A percentile compares a stretch with the other conserved stretches of the same genome.
Evolutionary conservation across 176 grass and related monocot species (phyloP).

Genomic region (Triticum dicoccoides): DNA sequence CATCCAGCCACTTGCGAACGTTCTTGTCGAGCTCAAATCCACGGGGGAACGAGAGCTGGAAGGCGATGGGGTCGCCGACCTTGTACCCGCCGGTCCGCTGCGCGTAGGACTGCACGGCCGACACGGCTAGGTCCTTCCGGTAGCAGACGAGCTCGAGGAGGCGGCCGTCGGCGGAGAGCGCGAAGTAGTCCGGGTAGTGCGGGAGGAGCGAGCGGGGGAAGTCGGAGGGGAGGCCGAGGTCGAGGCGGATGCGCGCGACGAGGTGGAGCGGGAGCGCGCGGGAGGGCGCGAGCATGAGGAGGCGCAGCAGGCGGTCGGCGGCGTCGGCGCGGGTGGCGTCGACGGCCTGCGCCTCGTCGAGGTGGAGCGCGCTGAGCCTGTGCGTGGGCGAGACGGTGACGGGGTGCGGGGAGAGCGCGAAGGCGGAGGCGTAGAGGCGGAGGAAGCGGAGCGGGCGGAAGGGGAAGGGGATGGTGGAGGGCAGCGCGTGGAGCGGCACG

Average conservation of each 20-base stretch:
- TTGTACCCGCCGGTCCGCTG: constrained; percentile 70
- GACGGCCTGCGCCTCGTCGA: constrained; percentile 45
- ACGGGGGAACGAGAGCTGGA: constrained; percentile 64
- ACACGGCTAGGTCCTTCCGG: constrained; percentile 74
- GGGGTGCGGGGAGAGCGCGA: constrained; percentile 52
- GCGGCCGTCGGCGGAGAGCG: constrained; percentile 43
- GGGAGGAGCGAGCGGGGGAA: constrained; percentile 67
- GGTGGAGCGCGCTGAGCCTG: constrained; percentile 54
- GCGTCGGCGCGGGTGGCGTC: constrained; percentile 40
- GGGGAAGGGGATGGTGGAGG: constrained; percentile 66
- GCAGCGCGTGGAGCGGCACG: constrained; percentile 52
- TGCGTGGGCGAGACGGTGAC: constrained; percentile 53
- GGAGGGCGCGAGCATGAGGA: constrained; percentile 74
- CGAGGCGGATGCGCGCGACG: constrained; percentile 63
- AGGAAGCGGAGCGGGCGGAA: constrained; percentile 81
- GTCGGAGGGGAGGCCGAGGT: constrained; percentile 74
- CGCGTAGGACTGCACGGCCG: constrained; percentile 64
- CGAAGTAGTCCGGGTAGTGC: constrained; percentile 81
- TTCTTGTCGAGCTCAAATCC: constrained; percentile 83
- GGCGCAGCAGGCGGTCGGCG: constrained; percentile 70
- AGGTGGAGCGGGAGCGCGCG: constrained; percentile 63
- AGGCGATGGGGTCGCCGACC: constrained; percentile 62
- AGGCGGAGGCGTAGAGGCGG: constrained; percentile 65
- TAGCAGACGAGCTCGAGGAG: constrained; percentile 91
- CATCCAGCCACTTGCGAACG: constrained; percentile 76